phyloP scores from a whole-genome alignment of 495 filamentous ascomycete genomes.

The Penicillium pulvis region DNA sequence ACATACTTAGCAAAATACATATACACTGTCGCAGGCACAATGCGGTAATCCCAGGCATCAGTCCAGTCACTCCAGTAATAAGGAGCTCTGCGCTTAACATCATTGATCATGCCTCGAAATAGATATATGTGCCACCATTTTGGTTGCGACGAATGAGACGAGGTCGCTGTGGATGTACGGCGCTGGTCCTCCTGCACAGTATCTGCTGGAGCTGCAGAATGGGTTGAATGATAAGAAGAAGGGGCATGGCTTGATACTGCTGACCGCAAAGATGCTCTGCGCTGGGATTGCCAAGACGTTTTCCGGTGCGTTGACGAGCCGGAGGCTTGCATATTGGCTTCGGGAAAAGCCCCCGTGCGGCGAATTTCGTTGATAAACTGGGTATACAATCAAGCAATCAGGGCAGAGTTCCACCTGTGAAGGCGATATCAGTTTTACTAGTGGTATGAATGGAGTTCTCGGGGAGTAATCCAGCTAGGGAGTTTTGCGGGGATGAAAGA shows the following conservation, averaged over 20 bases:
- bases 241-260: slow-evolving; percentile 18
- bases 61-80: slow-evolving; percentile 79
- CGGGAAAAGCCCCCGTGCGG: slow-evolving; percentile 27
- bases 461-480: not conserved
- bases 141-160: slow-evolving; percentile 17
- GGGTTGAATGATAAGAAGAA: slow-evolving; percentile 16
- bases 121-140: slow-evolving; percentile 65
- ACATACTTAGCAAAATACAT: slow-evolving; percentile 90
- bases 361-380: slow-evolving; percentile 19
- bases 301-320: slow-evolving; percentile 31
- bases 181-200: slow-evolving; percentile 9
- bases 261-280: slow-evolving; percentile 23
- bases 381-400: not conserved
- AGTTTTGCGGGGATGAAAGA: slow-evolving; percentile 10
- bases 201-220: slow-evolving; percentile 15
- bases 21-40: slow-evolving; percentile 78
- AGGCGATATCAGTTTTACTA: not conserved
- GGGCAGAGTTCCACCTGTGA: not conserved
- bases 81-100: slow-evolving; percentile 70
- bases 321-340: slow-evolving; percentile 31
- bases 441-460: not conserved
- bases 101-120: slow-evolving; percentile 68
- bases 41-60: slow-evolving; percentile 84
- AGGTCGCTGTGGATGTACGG: slow-evolving; percentile 16
- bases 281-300: slow-evolving; percentile 36